Base-by-base conservation (phyloP, 495 filamentous ascomycete genomes). In the Podospora conica region DNA sequence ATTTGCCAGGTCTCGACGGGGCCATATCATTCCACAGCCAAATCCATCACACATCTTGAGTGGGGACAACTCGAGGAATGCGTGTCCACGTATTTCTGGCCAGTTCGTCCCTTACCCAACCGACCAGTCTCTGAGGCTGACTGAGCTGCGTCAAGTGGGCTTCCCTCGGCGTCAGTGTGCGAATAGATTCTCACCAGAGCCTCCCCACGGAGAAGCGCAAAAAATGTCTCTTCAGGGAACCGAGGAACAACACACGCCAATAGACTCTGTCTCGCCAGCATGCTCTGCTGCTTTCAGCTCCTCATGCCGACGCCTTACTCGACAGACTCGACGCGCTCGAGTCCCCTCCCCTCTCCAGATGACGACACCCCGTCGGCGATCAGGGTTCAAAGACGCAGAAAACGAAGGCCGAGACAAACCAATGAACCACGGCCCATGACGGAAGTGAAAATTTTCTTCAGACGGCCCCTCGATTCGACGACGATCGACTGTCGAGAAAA, bases 71-170 rank as follows among this genome's bases (percentile, higher is more conserved):
- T 58, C 22, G 61, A 8, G 48, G 53, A 33, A 63, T 55, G 53
- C 61, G 61, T 63, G 61, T 63, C 48, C 61, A 63, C 61, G 27
- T 63, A 63, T 48, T 61, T 20, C 18, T 61, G n/a, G 33, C 18
- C 33, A 48, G 40, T 8, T n/a, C 6, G 12, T 9, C 29, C 11
- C 29, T 31, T 31, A 12, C 29, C 29, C 4, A 31, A 31, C 29
- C 29, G 29, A 10, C 29, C 29, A 31, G 29, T 31, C 40, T 48
- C 40, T 48, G 40, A 48, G 40, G 40, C 40, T 48, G 40, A n/a
- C 40, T 48, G 40, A 7, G n/a, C n/a, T n/a, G n/a, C n/a, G n/a
- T n/a, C n/a, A 1, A 18, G 40, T 48, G 9, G n/a, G 40, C 40
- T 48, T n/a, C n/a, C n/a, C n/a, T n/a, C n/a, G n/a, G 40, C 18